A percentile compares a stretch with the other conserved stretches of the same genome.
Evolutionary conservation across 2,329 filamentous ascomycete species (phyloP).

Genomic region (Fusarium nurragi): DNA sequence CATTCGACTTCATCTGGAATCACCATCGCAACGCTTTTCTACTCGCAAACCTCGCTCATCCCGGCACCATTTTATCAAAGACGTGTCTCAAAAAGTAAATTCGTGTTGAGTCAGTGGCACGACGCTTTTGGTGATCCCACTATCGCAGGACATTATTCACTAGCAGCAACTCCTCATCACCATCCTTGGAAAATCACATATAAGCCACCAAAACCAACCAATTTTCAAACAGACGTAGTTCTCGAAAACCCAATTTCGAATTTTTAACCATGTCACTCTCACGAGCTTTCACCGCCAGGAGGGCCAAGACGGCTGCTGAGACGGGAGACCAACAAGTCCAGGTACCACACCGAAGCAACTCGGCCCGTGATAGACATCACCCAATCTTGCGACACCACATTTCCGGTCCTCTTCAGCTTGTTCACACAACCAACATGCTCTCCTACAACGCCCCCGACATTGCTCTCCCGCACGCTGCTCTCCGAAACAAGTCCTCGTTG

Average conservation of each 20-base stretch:
- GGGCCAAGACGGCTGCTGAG: slow-evolving; percentile 63
- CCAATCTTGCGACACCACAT: slow-evolving; percentile 73
- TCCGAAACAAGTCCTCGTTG: slow-evolving; percentile 59
- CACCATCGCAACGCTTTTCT: slow-evolving; percentile 21
- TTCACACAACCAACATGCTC: slow-evolving; percentile 96
- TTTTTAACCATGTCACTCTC: slow-evolving; percentile 62
- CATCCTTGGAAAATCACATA: slow-evolving; percentile 1
- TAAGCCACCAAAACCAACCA: slow-evolving; percentile 13
- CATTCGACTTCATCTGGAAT: slow-evolving; percentile 18
- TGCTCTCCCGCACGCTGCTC: slow-evolving; percentile 62
- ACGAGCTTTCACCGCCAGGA: slow-evolving; percentile 76
- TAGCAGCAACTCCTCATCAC: slow-evolving; percentile 9
- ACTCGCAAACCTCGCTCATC: slow-evolving; percentile 26
- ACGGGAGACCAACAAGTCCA: slow-evolving; percentile 54
- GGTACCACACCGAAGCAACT: slow-evolving; percentile 60
- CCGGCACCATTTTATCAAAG: slow-evolving; percentile 21
- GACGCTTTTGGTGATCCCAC: slow-evolving; percentile 9
- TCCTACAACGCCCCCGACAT: slow-evolving; percentile 95
- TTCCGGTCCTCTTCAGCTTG: slow-evolving; percentile 83
- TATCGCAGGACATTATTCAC: slow-evolving; percentile 12
- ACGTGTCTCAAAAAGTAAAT: slow-evolving; percentile 20
- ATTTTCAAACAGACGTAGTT: slow-evolving; percentile 6
- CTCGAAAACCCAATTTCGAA: slow-evolving; percentile 9
- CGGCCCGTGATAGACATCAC: slow-evolving; percentile 55
- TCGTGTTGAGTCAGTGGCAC: slow-evolving; percentile 37